A percentile compares a stretch with the other conserved stretches of the same genome.
These are phyloP conservation scores for Carex parvula DNA, from an alignment of 176 grass and related monocot genomes.

Conservation along the genomic window DNA sequence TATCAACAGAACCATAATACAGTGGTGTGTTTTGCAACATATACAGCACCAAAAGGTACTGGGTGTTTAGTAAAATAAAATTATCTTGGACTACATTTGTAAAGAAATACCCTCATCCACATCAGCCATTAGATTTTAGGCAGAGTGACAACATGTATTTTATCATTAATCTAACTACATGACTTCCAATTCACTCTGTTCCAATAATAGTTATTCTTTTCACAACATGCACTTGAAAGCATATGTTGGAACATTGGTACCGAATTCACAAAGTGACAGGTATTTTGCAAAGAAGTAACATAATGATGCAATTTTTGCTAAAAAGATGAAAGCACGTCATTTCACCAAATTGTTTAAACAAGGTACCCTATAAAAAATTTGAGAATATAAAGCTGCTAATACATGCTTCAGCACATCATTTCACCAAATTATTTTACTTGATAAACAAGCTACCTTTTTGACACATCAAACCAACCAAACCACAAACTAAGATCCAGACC, in stretches of 20 bases:
- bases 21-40: neutral
- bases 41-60: neutral
- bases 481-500: neutral
- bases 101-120: neutral
- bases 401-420: neutral
- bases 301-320: neutral
- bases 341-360: too few species aligned
- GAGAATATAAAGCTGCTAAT: neutral
- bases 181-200: neutral
- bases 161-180: neutral
- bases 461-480: neutral
- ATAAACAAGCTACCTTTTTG: neutral
- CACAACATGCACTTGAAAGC: neutral
- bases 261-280: neutral
- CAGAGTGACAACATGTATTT: neutral
- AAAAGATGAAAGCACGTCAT: neutral
- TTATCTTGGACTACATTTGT: neutral
- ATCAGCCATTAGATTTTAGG: neutral
- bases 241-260: neutral
- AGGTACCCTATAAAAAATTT: neutral
- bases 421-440: conserved; percentile 5
- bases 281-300: neutral
- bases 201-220: neutral
- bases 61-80: neutral
- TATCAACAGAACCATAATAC: neutral